phyloP scores from a whole-genome alignment of 345 rosid species.

The Brassica nigra region DNA sequence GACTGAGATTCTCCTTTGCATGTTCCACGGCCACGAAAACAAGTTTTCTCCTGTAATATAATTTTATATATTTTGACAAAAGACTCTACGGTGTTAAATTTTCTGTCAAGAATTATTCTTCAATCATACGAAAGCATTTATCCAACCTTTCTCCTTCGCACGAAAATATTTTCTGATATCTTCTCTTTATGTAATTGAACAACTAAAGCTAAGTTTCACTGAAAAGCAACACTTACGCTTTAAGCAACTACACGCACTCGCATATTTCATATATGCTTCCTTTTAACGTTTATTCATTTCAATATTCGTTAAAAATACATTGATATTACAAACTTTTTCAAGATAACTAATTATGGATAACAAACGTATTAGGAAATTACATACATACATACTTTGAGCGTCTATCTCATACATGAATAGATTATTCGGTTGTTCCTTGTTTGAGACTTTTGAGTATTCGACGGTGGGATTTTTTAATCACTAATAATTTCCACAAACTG shows the following conservation, averaged over 20 bases:
- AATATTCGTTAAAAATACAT: not conserved
- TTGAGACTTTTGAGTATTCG: not conserved
- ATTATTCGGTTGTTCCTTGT: not conserved
- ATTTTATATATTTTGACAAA: not conserved
- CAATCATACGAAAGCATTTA: constrained; percentile 27
- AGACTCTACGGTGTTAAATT: constrained; percentile 18
- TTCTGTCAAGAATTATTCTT: constrained; percentile 34
- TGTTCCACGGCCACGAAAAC: constrained; percentile 21
- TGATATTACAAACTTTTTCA: not conserved
- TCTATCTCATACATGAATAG: not conserved
- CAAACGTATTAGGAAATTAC: not conserved
- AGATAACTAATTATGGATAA: not conserved
- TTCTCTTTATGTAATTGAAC: constrained; percentile 27
- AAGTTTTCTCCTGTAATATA: not conserved
- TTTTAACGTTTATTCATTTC: not conserved
- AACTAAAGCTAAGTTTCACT: constrained; percentile 35
- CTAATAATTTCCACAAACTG: not conserved
- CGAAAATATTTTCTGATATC: not conserved
- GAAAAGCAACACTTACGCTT: constrained; percentile 31
- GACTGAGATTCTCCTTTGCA: constrained; percentile 26
- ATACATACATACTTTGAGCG: not conserved
- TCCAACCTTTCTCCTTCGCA: not conserved
- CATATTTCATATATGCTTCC: constrained; percentile 1
- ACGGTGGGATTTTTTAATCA: constrained; percentile 16
- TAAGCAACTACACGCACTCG: constrained; percentile 40